These are phyloP conservation scores for Neocatenulostroma microsporum DNA, from an alignment of 2,329 filamentous ascomycete species.

Conservation along the genomic window DNA sequence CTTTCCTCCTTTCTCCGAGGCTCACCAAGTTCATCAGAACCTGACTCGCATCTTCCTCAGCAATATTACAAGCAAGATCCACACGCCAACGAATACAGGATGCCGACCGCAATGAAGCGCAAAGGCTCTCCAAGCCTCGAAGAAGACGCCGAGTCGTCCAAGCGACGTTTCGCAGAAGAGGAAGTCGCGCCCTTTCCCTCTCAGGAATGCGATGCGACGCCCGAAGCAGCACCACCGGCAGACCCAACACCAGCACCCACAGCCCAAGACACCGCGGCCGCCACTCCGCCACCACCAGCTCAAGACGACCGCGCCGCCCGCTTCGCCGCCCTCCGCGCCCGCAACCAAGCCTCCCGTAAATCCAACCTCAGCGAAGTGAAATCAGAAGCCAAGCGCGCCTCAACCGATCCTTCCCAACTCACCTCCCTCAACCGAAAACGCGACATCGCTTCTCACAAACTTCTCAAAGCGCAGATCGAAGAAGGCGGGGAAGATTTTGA, in stretches of 20 bases:
- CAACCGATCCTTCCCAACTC: constrained; percentile 69
- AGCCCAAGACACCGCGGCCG: background rate
- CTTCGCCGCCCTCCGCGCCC: constrained; percentile 80
- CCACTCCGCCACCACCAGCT: constrained; percentile 3
- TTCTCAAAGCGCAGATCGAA: constrained; percentile 84
- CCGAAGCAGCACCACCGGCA: constrained; percentile 9
- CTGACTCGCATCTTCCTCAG: too few relatives aligned
- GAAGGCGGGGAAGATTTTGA: constrained; percentile 87
- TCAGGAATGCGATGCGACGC: constrained; percentile 11
- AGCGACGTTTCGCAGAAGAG: constrained; percentile 29
- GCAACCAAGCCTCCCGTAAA: constrained; percentile 51
- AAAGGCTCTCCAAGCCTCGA: constrained; percentile 30
- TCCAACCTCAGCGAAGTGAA: constrained; percentile 76
- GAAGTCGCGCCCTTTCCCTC: constrained; percentile 11
- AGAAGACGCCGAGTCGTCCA: constrained; percentile 25
- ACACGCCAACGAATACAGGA: constrained; percentile 10
- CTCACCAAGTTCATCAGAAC: too few relatives aligned
- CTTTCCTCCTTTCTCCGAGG: too few relatives aligned
- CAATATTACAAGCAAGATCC: too few relatives aligned
- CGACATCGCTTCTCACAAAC: constrained; percentile 82
- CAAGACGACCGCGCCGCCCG: constrained; percentile 61
- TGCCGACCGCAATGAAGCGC: constrained; percentile 27
- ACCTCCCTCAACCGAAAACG: constrained; percentile 74
- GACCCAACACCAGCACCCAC: constrained; percentile 3
- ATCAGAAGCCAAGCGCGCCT: constrained; percentile 70